Evolutionary conservation across 192 early-diverging fungal species (phyloP).

Genomic region (Coemansia sp.): DNA sequence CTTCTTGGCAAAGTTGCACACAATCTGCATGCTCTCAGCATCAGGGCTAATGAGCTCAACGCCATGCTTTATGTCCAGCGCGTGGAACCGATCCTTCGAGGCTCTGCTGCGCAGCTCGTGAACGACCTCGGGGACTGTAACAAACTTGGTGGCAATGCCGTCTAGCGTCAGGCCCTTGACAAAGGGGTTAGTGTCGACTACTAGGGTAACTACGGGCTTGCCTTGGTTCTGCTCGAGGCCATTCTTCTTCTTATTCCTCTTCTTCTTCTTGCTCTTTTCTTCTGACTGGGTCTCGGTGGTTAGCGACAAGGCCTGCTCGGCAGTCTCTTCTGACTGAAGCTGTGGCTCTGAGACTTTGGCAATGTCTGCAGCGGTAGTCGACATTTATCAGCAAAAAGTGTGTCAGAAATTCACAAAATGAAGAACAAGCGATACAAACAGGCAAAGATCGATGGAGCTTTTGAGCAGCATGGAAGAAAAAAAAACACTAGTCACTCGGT

Average conservation of each 20-base stretch:
- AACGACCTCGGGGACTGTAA: conserved; percentile 86
- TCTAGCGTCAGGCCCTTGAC: conserved; percentile 62
- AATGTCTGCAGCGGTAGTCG: not conserved
- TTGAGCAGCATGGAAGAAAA: not conserved
- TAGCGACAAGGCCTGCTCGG: not conserved
- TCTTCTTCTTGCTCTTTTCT: not conserved
- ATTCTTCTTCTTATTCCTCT: conserved; percentile 5
- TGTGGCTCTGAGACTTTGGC: not conserved
- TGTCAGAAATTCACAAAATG: not conserved
- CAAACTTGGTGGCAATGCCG: conserved; percentile 66
- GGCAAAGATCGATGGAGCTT: not conserved
- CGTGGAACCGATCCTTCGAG: conserved; percentile 56
- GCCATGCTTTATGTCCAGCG: conserved; percentile 19
- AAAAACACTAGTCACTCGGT: not conserved
- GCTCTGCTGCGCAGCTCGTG: conserved; percentile 76
- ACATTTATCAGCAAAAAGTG: too few species aligned
- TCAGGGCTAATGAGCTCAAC: conserved; percentile 28
- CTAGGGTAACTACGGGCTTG: conserved; percentile 50
- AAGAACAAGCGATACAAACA: not conserved
- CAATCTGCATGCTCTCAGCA: conserved; percentile 51
- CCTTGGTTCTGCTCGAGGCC: conserved; percentile 35
- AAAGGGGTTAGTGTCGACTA: conserved; percentile 75
- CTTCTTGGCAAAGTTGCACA: conserved; percentile 80
- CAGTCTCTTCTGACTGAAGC: not conserved
- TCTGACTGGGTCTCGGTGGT: not conserved